Percentiles rank a stretch among this genome's conserved stretches.
Evolutionary conservation across 441 rosid species (phyloP).

Genomic region (California macrophylla): DNA sequence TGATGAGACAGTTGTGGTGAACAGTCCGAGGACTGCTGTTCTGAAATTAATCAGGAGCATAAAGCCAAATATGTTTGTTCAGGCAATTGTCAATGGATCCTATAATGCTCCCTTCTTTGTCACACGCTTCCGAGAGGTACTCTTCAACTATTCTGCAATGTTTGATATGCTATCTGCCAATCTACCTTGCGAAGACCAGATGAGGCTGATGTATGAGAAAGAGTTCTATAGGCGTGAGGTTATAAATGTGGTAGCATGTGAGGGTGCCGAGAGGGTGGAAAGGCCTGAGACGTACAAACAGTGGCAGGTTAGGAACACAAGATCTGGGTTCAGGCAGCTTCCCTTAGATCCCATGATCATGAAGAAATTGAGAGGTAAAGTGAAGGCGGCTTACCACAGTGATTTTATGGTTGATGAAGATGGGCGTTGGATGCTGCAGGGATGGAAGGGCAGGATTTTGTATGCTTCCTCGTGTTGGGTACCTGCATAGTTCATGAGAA

Average conservation of each 20-base stretch:
- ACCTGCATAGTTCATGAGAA: conserved; percentile 29
- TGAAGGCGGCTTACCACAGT: conserved; percentile 27
- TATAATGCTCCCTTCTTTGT: conserved; percentile 44
- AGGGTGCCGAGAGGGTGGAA: conserved; percentile 50
- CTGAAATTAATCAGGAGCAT: conserved; percentile 26
- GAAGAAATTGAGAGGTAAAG: conserved; percentile 31
- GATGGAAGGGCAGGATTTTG: conserved; percentile 89
- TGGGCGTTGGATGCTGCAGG: conserved; percentile 75
- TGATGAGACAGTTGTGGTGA: conserved; percentile 22
- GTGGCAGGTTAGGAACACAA: conserved; percentile 56
- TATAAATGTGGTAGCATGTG: conserved; percentile 46
- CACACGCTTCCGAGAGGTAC: conserved; percentile 45
- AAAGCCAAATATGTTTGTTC: conserved; percentile 27
- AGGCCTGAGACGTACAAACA: conserved; percentile 86
- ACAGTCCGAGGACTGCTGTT: conserved; percentile 24
- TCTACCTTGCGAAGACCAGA: conserved; percentile 25
- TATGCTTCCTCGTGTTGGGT: conserved; percentile 61
- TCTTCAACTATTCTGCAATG: conserved; percentile 44
- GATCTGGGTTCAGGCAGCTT: conserved; percentile 66
- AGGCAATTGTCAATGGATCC: conserved; percentile 38
- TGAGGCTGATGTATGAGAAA: conserved; percentile 46
- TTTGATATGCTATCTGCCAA: conserved; percentile 36
- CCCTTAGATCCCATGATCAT: conserved; percentile 29
- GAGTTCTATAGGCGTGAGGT: conserved; percentile 37
- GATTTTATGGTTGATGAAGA: conserved; percentile 58